phyloP scores from a whole-genome alignment of 2,329 filamentous ascomycete species.

The Aureobasidium lini region DNA sequence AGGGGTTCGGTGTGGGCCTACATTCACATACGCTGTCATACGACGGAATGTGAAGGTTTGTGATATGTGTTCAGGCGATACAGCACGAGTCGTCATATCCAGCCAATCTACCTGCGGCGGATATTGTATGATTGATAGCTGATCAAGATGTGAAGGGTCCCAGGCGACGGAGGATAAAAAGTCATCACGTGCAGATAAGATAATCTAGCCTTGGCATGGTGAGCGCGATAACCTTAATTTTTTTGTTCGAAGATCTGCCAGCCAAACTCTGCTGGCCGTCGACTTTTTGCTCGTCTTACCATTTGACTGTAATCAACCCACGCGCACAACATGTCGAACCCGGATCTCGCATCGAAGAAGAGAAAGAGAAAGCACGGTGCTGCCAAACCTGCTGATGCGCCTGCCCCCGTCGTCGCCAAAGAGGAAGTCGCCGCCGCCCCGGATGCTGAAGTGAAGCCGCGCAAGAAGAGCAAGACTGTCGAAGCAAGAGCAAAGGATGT shows the following conservation, averaged over 20 bases:
- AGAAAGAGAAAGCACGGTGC: slow-evolving; percentile 42
- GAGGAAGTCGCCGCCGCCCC: background rate
- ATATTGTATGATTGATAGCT: background rate
- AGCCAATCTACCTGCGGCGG: slow-evolving; percentile 7
- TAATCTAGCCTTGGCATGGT: background rate
- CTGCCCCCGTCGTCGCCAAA: slow-evolving; percentile 21
- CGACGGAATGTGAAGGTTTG: background rate
- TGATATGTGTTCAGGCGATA: background rate
- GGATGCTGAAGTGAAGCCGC: slow-evolving; percentile 27
- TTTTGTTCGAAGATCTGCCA: background rate
- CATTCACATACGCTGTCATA: background rate
- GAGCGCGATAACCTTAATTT: slow-evolving; percentile 11
- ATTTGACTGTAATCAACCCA: background rate
- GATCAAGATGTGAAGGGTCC: background rate
- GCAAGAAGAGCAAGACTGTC: slow-evolving; percentile 33
- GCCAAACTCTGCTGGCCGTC: background rate
- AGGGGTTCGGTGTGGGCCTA: background rate
- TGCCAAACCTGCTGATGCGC: slow-evolving; percentile 25
- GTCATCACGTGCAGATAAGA: background rate
- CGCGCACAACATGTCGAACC: slow-evolving; percentile 29
- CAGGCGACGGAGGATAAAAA: background rate
- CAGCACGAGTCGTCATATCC: background rate
- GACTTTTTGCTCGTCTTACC: background rate
- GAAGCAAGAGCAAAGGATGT: slow-evolving; percentile 23
- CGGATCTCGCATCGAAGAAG: slow-evolving; percentile 37